Base-by-base conservation (phyloP, 1,284 basidiomycete species). In the Cerrena zonata region DNA sequence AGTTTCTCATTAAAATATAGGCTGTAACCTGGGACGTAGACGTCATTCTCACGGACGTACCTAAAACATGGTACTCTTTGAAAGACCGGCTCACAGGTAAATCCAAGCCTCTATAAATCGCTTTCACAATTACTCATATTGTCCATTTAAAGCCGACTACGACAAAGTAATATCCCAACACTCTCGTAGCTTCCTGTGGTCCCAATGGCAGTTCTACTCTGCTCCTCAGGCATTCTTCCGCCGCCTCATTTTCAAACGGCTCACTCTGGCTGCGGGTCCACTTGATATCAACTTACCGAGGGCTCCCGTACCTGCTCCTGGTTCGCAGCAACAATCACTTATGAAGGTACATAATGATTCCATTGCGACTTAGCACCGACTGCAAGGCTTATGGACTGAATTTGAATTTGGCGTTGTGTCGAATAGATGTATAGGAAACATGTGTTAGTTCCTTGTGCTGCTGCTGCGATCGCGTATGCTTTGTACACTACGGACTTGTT, bases 1-100 rank as follows among this genome's bases (percentile, higher is more conserved):
- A 7, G 42, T 22, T 25, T 18, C 12, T 22, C n/a, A 5, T 3
- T 42, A 22, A n/a, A 10, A 3, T 5, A 5, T 55, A 88, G 86
- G 92, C 91, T 53, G 87, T 89, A 18, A 76, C 92, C 57, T 97
- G 94, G 95, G 90, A 83, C 53, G 89, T 91, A 19, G 82, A 88
- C 61, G 92, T 84, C 10, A 89, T 99, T 58, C 79, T 99, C 56
- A 95, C 93, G 3, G 95, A 99, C 58, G 73, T 80, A 52, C 92
- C 92, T 4, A 78, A 79, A 60, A 79, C 76, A 2, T 93, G 90
- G 82, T 72, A 94, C 27, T 77, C 83, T 45, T 64, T 95, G 56
- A 80, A 92, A 42, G 24, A 42, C 5, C 19, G 19, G 22, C 24
- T 42, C 19, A 13, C 19, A 23, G 24, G 41, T 42, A 19, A 7